Percentiles rank a stretch among this genome's conserved stretches.
Conservation (phyloP, 306 rosid genomes). For the Fragaria ananassa region DNA sequence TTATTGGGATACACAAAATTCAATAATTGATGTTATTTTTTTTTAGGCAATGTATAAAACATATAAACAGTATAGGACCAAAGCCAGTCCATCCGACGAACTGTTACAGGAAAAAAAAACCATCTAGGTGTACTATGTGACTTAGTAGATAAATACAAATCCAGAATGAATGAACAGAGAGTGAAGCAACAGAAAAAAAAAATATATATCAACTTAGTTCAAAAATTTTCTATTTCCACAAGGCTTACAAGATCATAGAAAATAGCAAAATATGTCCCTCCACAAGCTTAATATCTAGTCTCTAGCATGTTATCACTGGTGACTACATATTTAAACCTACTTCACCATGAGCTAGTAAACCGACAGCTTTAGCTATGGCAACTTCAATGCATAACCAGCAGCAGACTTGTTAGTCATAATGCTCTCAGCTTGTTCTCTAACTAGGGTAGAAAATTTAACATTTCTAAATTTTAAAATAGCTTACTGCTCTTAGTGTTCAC, state of each 20-base stretch:
- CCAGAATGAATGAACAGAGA: neutral
- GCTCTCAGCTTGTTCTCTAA: neutral
- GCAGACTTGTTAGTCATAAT: neutral
- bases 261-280: neutral
- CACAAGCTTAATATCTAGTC: neutral
- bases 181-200: neutral
- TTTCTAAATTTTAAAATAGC: neutral
- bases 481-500: neutral
- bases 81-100: neutral
- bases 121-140: neutral
- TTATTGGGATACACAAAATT: neutral
- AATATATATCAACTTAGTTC: neutral
- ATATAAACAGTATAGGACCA: neutral
- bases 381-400: neutral
- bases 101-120: neutral
- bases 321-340: neutral
- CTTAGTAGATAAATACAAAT: neutral
- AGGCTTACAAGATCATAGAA: slow-evolving; percentile 6
- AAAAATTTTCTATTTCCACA: neutral
- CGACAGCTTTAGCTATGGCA: neutral
- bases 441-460: neutral
- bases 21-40: neutral
- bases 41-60: neutral
- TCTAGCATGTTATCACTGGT: neutral
- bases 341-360: neutral